A percentile compares a stretch with the other conserved stretches of the same genome.
These are phyloP conservation scores for Microsporum ferrugineum DNA, from an alignment of 2,329 filamentous ascomycete genomes.

Conservation along the genomic window DNA sequence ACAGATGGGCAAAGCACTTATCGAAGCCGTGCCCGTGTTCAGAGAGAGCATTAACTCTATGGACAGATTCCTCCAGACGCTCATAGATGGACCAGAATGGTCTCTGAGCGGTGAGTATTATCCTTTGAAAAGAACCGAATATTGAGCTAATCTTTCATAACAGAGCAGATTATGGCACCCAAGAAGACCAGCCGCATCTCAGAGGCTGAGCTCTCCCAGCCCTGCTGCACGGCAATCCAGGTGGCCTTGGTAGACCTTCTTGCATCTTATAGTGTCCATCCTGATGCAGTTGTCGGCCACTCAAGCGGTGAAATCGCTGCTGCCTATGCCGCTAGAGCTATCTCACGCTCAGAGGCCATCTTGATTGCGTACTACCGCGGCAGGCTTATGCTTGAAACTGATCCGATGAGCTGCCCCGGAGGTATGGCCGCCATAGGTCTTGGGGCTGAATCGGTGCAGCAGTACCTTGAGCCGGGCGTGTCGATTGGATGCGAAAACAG, in stretches of 20 bases:
- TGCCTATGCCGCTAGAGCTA: slow-evolving; percentile 15
- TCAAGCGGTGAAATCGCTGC: slow-evolving; percentile 21
- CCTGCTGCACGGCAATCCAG: slow-evolving; percentile 20
- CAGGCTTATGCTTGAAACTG: neutral
- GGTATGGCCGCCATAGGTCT: slow-evolving; percentile 12
- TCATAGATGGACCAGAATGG: neutral
- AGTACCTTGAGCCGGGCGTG: neutral
- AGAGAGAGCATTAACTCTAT: neutral
- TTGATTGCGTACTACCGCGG: slow-evolving; percentile 15
- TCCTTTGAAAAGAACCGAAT: neutral
- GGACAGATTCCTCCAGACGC: neutral
- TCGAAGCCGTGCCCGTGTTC: too few relatives aligned
- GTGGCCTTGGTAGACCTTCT: slow-evolving; percentile 17
- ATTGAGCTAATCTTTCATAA: slow-evolving; percentile 2
- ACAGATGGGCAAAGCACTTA: slow-evolving; percentile 1
- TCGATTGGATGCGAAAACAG: slow-evolving; percentile 14
- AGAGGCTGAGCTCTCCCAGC: slow-evolving; percentile 18
- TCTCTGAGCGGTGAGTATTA: slow-evolving; percentile 3
- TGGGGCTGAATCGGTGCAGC: neutral
- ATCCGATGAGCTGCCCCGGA: neutral
- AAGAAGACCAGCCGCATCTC: slow-evolving; percentile 10
- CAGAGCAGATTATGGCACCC: neutral
- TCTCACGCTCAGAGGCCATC: slow-evolving; percentile 11
- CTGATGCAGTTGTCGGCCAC: slow-evolving; percentile 16
- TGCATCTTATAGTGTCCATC: slow-evolving; percentile 11